A percentile compares a stretch with the other conserved stretches of the same genome.
phyloP scores from a whole-genome alignment of 1,139 yeast species.

The Hyphopichia pseudoburtonii region DNA sequence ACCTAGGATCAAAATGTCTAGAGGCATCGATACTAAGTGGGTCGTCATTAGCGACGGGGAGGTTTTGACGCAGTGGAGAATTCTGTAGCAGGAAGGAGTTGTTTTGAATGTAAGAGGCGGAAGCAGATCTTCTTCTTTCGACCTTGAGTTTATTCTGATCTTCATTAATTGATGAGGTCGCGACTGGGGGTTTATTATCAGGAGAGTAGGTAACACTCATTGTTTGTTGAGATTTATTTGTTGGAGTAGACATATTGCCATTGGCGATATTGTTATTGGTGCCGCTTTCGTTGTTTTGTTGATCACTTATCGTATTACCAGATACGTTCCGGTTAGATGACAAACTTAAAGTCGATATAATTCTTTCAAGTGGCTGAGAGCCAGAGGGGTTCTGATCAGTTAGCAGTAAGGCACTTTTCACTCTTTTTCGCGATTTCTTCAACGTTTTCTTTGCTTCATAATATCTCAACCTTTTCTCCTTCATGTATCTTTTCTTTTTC shows the following conservation, averaged over 20 bases:
- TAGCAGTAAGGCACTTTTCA: constrained; percentile 42
- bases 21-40: too few species aligned
- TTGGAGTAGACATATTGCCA: not conserved
- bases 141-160: not conserved
- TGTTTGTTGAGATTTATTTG: not conserved
- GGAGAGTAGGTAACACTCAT: not conserved
- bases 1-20: too few species aligned
- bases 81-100: not conserved
- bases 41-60: too few species aligned
- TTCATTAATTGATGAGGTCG: not conserved
- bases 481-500: constrained; percentile 33
- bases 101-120: not conserved
- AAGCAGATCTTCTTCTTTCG: constrained; percentile 3
- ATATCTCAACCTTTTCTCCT: constrained; percentile 41
- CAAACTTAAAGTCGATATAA: constrained; percentile 40
- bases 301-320: constrained; percentile 1
- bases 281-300: too few species aligned
- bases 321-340: constrained; percentile 22
- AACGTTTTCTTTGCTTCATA: constrained; percentile 41
- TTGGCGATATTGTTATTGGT: not conserved
- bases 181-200: not conserved
- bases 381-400: constrained; percentile 25
- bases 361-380: constrained; percentile 41
- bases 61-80: too few species aligned
- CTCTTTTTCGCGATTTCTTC: constrained; percentile 51